Evolutionary conservation across 441 rosid genomes (phyloP).

Genomic region (Pelargonium australe): DNA sequence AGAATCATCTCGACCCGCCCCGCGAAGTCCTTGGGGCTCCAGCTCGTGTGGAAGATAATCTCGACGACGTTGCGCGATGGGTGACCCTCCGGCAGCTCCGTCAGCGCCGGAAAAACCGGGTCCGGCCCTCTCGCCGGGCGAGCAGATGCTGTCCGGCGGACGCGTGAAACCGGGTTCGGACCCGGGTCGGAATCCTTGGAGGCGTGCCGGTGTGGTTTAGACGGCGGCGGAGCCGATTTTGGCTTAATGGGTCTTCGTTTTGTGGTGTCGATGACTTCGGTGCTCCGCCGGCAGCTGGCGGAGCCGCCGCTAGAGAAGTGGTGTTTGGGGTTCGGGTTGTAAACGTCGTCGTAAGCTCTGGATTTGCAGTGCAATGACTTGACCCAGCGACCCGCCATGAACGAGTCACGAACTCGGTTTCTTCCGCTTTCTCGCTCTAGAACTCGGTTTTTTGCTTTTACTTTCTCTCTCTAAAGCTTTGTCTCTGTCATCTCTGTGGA

Average conservation of each 20-base stretch:
- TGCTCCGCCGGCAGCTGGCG: constrained; percentile 53
- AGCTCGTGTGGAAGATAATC: constrained; percentile 86
- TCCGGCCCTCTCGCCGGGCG: constrained; percentile 40
- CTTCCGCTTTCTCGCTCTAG: background rate
- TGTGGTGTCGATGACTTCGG: constrained; percentile 56
- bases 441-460: background rate
- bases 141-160: constrained; percentile 28
- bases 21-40: constrained; percentile 66
- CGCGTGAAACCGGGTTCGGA: constrained; percentile 21
- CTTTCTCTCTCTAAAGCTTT: constrained; percentile 13
- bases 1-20: constrained; percentile 83
- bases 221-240: constrained; percentile 15
- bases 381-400: constrained; percentile 42
- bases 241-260: constrained; percentile 22
- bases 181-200: constrained; percentile 23
- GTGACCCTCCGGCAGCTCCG: constrained; percentile 75
- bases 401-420: constrained; percentile 12
- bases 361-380: background rate
- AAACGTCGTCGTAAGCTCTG: constrained; percentile 30
- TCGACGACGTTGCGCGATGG: constrained; percentile 88
- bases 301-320: constrained; percentile 30
- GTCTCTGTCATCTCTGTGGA: constrained; percentile 8
- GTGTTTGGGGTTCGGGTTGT: constrained; percentile 42
- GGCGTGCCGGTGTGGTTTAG: background rate
- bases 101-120: constrained; percentile 47